These are phyloP conservation scores for Phanerochaete sordida DNA, from an alignment of 768 basidiomycete genomes.

Conservation along the genomic window DNA sequence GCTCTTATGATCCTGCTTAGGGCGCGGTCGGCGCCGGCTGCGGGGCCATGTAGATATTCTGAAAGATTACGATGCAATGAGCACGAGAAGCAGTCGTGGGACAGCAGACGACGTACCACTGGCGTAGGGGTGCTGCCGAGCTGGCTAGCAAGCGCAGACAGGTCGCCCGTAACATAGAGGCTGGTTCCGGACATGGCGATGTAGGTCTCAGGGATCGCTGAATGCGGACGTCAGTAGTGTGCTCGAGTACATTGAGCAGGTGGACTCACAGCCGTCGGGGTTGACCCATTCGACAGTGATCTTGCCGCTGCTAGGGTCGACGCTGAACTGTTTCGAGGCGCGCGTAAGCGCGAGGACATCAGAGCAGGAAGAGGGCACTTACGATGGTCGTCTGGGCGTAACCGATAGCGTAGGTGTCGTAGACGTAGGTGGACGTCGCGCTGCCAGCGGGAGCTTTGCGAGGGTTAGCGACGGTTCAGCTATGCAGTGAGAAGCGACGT, in stretches of 20 bases:
- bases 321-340: constrained; percentile 7
- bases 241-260: no score
- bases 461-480: background rate
- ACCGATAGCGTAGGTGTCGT: constrained; percentile 18
- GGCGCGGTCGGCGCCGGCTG: background rate
- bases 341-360: background rate
- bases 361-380: background rate
- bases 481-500: background rate
- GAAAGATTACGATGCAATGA: background rate
- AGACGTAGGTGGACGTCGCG: constrained; percentile 11
- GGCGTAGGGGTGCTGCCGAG: constrained; percentile 6
- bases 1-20: background rate
- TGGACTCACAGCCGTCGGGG: constrained; percentile 18
- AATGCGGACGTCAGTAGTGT: no score
- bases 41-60: background rate
- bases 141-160: constrained; percentile 5
- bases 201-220: constrained; percentile 9
- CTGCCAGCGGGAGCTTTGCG: constrained; percentile 11
- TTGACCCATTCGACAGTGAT: constrained; percentile 18
- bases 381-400: constrained; percentile 20
- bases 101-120: constrained; percentile 3
- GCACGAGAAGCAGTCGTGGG: background rate
- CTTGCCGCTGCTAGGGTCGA: constrained; percentile 12
- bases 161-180: constrained; percentile 17
- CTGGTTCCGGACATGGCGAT: background rate